Conservation (phyloP, 306 rosid species). For the Vachellia collinsii region DNA sequence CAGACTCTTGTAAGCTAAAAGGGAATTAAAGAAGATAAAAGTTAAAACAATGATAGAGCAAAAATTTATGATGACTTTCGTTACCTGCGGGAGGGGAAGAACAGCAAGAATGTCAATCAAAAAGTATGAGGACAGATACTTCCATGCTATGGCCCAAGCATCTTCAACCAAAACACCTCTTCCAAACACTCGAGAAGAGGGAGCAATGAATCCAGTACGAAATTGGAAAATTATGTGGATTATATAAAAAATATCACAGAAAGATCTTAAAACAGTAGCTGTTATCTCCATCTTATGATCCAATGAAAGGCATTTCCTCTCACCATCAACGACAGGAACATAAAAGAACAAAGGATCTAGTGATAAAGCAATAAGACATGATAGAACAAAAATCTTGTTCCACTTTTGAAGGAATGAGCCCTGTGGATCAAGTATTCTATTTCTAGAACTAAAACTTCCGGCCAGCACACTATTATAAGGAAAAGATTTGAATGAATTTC, state of each 20-base stretch:
- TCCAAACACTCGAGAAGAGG: slow-evolving; percentile 94
- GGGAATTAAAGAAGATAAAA: slow-evolving; percentile 24
- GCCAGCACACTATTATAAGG: slow-evolving; percentile 51
- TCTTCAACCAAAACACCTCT: slow-evolving; percentile 94
- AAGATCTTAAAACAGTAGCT: slow-evolving; percentile 82
- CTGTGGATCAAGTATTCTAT: slow-evolving; percentile 88
- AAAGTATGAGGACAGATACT: slow-evolving; percentile 86
- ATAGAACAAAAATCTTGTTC: slow-evolving; percentile 92
- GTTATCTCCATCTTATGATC: slow-evolving; percentile 75
- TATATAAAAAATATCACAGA: slow-evolving; percentile 82
- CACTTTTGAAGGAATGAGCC: slow-evolving; percentile 93
- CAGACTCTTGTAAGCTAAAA: neutral
- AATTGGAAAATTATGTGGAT: slow-evolving; percentile 88
- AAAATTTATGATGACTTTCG: slow-evolving; percentile 27
- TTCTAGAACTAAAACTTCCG: slow-evolving; percentile 52
- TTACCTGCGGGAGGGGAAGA: slow-evolving; percentile 97
- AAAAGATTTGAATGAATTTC: slow-evolving; percentile 67
- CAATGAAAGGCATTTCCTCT: slow-evolving; percentile 62
- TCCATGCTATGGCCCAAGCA: slow-evolving; percentile 83
- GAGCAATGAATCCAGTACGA: slow-evolving; percentile 94
- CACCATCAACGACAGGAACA: slow-evolving; percentile 74
- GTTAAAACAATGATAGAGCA: neutral
- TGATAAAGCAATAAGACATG: slow-evolving; percentile 84
- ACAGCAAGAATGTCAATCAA: slow-evolving; percentile 86
- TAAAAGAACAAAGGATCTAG: slow-evolving; percentile 94